Evolutionary conservation across 2,329 filamentous ascomycete genomes (phyloP).

Genomic region (Penicillium sp.): DNA sequence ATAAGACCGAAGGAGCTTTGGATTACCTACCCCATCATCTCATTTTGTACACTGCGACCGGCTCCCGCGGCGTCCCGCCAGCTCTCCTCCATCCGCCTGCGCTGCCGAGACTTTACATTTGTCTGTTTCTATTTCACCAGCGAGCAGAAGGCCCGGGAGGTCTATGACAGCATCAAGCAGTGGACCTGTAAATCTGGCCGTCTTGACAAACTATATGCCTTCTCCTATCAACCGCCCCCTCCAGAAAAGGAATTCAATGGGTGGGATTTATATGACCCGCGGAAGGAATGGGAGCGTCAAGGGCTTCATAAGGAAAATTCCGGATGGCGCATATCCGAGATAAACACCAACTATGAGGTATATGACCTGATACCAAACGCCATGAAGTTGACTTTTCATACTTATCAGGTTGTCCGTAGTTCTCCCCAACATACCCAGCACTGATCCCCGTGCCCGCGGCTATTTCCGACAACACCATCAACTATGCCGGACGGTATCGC

Average conservation of each 20-base stretch:
- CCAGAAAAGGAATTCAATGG: slow-evolving; percentile 76
- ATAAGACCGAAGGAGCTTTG: slow-evolving; percentile 72
- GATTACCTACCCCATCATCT: slow-evolving; percentile 94
- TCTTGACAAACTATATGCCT: slow-evolving; percentile 90
- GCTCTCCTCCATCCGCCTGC: slow-evolving; percentile 80
- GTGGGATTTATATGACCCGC: slow-evolving; percentile 84
- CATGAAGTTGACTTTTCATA: background rate
- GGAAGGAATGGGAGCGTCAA: slow-evolving; percentile 82
- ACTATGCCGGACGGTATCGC: slow-evolving; percentile 87
- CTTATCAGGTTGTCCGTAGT: slow-evolving; percentile 48
- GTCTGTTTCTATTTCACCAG: slow-evolving; percentile 85
- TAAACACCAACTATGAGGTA: slow-evolving; percentile 83
- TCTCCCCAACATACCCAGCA: slow-evolving; percentile 90
- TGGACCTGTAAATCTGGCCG: slow-evolving; percentile 81
- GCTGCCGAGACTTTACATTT: slow-evolving; percentile 92
- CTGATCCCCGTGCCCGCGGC: slow-evolving; percentile 81
- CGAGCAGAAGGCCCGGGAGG: slow-evolving; percentile 75
- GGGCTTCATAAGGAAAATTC: slow-evolving; percentile 81
- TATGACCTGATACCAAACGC: slow-evolving; percentile 10
- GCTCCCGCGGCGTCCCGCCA: slow-evolving; percentile 70
- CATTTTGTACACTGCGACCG: slow-evolving; percentile 76
- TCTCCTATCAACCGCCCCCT: slow-evolving; percentile 76
- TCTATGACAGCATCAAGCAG: slow-evolving; percentile 81
- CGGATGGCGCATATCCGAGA: slow-evolving; percentile 86
- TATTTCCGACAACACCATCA: slow-evolving; percentile 96